Conservation (phyloP, 1,284 basidiomycete species). For the Spongispora temasekensis region DNA sequence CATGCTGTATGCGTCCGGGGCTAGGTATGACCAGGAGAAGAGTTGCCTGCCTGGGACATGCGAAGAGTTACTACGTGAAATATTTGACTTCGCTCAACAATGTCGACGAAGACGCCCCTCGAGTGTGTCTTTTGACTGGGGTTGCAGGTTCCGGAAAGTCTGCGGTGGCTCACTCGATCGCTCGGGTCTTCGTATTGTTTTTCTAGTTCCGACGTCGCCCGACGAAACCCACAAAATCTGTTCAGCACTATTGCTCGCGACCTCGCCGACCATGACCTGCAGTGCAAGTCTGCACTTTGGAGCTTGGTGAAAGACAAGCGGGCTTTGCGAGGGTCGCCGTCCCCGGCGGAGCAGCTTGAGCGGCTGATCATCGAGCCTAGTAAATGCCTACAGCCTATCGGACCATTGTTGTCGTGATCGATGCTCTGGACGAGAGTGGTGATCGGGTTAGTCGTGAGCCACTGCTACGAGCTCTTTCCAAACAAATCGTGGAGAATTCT, state of each 20-base stretch:
- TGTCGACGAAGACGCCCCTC: not conserved
- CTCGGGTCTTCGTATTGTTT: not conserved
- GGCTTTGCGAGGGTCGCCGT: not conserved
- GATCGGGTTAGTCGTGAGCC: not conserved
- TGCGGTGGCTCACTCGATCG: not conserved
- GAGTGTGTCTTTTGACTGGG: not conserved
- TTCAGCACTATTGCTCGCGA: not conserved
- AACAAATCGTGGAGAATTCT: not conserved
- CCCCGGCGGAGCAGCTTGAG: not conserved
- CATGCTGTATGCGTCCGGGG: not conserved
- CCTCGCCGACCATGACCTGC: not conserved
- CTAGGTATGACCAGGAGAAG: not conserved
- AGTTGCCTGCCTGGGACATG: not conserved
- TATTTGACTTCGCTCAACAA: not conserved
- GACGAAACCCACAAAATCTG: not conserved
- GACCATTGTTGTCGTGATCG: not conserved
- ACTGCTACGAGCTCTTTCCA: not conserved
- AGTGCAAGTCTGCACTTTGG: not conserved
- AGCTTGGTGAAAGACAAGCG: not conserved
- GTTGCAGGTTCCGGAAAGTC: not conserved
- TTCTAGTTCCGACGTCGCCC: not conserved
- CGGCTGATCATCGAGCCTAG: not conserved
- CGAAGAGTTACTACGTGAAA: not conserved
- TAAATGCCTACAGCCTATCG: not conserved
- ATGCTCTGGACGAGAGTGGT: not conserved